Evolutionary conservation across 768 basidiomycete genomes (phyloP).

Genomic region (Leccinum imitatum): DNA sequence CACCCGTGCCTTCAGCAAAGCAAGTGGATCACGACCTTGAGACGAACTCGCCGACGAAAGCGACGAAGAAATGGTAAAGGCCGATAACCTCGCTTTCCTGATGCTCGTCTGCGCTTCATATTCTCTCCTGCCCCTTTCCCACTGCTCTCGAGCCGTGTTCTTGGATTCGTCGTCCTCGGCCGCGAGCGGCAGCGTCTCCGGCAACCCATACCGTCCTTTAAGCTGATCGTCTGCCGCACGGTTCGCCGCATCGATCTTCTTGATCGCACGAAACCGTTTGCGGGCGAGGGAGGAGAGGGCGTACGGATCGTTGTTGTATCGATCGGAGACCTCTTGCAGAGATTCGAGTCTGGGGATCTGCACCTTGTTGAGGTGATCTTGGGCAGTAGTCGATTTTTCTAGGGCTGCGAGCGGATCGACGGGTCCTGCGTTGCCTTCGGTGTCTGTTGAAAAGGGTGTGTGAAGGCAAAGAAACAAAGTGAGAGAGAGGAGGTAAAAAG

Average conservation of each 20-base stretch:
- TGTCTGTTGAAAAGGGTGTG: slow-evolving; percentile 40
- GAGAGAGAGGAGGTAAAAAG: too few species aligned
- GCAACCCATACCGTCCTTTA: slow-evolving; percentile 75
- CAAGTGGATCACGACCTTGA: slow-evolving; percentile 33
- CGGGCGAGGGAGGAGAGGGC: slow-evolving; percentile 70
- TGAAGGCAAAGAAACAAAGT: too few species aligned
- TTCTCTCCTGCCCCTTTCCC: slow-evolving; percentile 54
- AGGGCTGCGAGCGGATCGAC: slow-evolving; percentile 84
- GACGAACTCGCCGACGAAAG: slow-evolving; percentile 18
- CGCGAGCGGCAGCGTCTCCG: slow-evolving; percentile 61
- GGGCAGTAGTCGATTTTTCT: slow-evolving; percentile 84
- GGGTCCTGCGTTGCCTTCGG: slow-evolving; percentile 60
- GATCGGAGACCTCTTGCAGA: slow-evolving; percentile 73
- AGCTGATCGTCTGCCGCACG: slow-evolving; percentile 68
- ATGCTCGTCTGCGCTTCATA: slow-evolving; percentile 41
- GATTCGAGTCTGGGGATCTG: slow-evolving; percentile 80
- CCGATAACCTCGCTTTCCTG: slow-evolving; percentile 49
- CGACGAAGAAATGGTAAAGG: slow-evolving; percentile 27
- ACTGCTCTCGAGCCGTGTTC: slow-evolving; percentile 61
- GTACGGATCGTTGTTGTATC: slow-evolving; percentile 86
- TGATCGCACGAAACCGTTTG: slow-evolving; percentile 82
- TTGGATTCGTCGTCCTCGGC: slow-evolving; percentile 61
- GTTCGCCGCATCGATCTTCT: slow-evolving; percentile 73
- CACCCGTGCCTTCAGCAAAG: slow-evolving; percentile 53
- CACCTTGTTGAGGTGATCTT: slow-evolving; percentile 68